Conservation (phyloP, 805 yeast genomes). For the Ogataea zsoltii region DNA sequence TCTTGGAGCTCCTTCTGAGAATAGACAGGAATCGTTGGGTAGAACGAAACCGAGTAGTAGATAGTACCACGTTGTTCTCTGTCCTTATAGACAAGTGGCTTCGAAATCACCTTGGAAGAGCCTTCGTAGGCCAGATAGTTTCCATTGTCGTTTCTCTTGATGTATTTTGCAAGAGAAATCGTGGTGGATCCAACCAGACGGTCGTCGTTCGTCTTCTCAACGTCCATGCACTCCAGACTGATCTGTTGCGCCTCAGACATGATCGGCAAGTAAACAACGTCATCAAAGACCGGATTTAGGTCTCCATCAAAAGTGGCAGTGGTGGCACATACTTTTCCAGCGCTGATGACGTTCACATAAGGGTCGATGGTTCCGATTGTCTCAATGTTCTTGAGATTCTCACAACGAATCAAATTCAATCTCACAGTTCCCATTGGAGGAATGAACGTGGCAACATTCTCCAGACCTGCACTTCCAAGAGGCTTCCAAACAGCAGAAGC, state of each 20-base stretch:
- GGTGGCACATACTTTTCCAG: constrained; percentile 56
- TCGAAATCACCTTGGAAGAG: constrained; percentile 41
- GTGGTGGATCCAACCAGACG: constrained; percentile 62
- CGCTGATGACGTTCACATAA: constrained; percentile 58
- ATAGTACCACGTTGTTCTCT: constrained; percentile 52
- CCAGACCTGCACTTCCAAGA: constrained; percentile 52
- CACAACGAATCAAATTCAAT: constrained; percentile 56
- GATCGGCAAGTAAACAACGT: constrained; percentile 61
- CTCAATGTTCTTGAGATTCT: constrained; percentile 55
- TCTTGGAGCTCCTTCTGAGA: constrained; percentile 56
- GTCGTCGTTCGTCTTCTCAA: constrained; percentile 60
- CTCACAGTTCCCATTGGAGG: constrained; percentile 71
- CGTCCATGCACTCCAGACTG: constrained; percentile 62
- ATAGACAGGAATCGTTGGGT: constrained; percentile 65
- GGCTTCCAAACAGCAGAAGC: constrained; percentile 72
- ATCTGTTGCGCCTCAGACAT: constrained; percentile 60
- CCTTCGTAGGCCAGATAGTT: constrained; percentile 53
- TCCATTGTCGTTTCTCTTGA: constrained; percentile 50
- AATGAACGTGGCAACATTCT: constrained; percentile 38
- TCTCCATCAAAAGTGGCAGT: constrained; percentile 57
- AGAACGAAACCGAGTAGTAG: constrained; percentile 52
- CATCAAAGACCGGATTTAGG: constrained; percentile 58
- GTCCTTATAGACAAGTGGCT: constrained; percentile 35
- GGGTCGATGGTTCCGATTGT: constrained; percentile 77
- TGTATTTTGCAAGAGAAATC: constrained; percentile 48